These are phyloP conservation scores for Paecilomyces sp. DNA, from an alignment of 2,329 filamentous ascomycete genomes.

Conservation along the genomic window DNA sequence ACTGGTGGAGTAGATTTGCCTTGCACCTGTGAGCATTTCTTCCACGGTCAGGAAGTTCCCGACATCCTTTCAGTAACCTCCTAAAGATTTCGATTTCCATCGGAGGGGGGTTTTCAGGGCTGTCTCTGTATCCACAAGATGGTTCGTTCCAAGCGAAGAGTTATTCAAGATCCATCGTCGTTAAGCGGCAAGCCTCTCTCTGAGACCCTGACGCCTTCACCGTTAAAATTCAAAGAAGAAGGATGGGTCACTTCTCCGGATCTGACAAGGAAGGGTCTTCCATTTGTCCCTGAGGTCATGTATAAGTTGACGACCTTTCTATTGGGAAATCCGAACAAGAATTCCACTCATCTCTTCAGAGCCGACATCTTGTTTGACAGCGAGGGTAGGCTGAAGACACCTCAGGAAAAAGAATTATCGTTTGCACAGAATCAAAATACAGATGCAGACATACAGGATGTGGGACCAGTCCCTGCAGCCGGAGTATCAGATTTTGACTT, in stretches of 20 bases:
- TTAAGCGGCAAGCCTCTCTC: constrained; percentile 19
- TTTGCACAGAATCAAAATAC: constrained; percentile 3
- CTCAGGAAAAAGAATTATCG: constrained; percentile 21
- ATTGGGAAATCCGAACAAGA: constrained; percentile 50
- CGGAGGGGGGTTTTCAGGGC: not conserved
- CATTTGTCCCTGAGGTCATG: constrained; percentile 23
- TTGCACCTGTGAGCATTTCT: not conserved
- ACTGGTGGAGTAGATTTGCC: not conserved
- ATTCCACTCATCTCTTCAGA: constrained; percentile 51
- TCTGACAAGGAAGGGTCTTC: constrained; percentile 16
- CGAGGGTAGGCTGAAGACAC: constrained; percentile 26
- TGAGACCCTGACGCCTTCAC: constrained; percentile 20
- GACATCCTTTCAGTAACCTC: not conserved
- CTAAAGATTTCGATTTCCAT: too few species aligned
- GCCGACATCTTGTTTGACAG: constrained; percentile 56
- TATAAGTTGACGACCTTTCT: constrained; percentile 45
- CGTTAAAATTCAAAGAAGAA: constrained; percentile 11
- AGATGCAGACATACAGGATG: constrained; percentile 2
- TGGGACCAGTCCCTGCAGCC: constrained; percentile 13
- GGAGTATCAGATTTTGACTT: constrained; percentile 30
- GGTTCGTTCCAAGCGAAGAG: constrained; percentile 6
- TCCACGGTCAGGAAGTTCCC: not conserved
- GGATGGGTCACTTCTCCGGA: constrained; percentile 28
- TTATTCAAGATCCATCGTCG: constrained; percentile 13
- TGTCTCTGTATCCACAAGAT: not conserved